These are phyloP conservation scores for Candida sakaeoensis DNA, from an alignment of 805 yeast species.

Conservation along the genomic window DNA sequence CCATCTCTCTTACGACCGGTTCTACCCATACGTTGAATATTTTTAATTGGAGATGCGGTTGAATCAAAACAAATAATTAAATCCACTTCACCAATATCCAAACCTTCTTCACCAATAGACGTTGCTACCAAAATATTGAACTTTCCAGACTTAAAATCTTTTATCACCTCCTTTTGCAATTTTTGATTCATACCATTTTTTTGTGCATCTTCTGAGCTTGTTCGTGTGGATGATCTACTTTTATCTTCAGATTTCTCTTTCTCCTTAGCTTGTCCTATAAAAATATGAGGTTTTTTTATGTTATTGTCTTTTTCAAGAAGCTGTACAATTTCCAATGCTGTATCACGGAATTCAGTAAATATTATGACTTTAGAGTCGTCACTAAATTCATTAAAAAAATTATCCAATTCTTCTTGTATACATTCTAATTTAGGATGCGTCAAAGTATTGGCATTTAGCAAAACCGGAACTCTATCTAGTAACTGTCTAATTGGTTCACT, in stretches of 20 bases:
- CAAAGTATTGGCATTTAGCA: slow-evolving; percentile 2
- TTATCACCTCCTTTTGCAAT: slow-evolving; percentile 74
- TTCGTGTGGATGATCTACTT: slow-evolving; percentile 33
- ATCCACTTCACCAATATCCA: slow-evolving; percentile 98
- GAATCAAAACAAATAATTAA: slow-evolving; percentile 90
- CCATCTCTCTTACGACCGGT: slow-evolving; percentile 97
- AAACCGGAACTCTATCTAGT: slow-evolving; percentile 16
- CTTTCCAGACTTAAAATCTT: slow-evolving; percentile 66
- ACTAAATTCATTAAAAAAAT: slow-evolving; percentile 47
- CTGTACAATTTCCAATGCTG: slow-evolving; percentile 83
- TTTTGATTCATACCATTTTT: slow-evolving; percentile 87
- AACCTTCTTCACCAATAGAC: slow-evolving; percentile 97
- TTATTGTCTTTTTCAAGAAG: slow-evolving; percentile 42
- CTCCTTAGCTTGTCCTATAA: slow-evolving; percentile 87
- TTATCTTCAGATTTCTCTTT: slow-evolving; percentile 49
- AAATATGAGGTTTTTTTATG: slow-evolving; percentile 66
- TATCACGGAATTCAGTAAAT: slow-evolving; percentile 84
- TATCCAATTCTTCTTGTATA: slow-evolving; percentile 51
- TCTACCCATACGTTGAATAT: slow-evolving; percentile 95
- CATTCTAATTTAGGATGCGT: slow-evolving; percentile 69
- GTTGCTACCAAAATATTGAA: slow-evolving; percentile 89
- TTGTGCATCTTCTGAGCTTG: slow-evolving; percentile 74
- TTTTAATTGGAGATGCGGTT: slow-evolving; percentile 88
- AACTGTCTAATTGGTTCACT: slow-evolving; percentile 46
- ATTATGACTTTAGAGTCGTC: slow-evolving; percentile 72